A percentile compares a stretch with the other conserved stretches of the same genome.
Conservation (phyloP, 2,329 filamentous ascomycete genomes). For the Penicillium sclerotiorum region DNA sequence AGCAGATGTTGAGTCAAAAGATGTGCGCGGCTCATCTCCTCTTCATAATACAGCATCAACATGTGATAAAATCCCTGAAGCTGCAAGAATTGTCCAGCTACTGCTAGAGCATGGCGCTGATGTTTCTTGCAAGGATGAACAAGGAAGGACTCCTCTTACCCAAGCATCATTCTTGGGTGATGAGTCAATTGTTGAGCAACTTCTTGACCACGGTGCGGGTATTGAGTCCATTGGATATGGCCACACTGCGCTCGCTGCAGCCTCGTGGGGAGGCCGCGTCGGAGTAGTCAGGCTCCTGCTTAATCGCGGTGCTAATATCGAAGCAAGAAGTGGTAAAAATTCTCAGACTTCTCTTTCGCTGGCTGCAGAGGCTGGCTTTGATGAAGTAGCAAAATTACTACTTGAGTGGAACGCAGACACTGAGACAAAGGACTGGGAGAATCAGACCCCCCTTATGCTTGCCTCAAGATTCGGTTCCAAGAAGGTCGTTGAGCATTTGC, state of each 20-base stretch:
- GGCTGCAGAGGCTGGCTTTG: no score
- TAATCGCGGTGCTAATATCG: constrained; percentile 4
- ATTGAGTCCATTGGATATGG: neutral
- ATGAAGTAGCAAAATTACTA: no score
- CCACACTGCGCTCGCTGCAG: neutral
- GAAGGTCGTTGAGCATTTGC: no score
- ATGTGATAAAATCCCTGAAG: no score
- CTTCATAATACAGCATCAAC: neutral
- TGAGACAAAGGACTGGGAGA: no score
- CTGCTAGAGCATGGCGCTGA: neutral
- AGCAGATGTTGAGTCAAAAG: no score
- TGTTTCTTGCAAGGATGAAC: neutral
- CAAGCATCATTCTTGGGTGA: neutral
- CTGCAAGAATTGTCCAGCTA: neutral
- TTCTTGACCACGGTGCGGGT: neutral
- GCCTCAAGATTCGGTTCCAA: no score
- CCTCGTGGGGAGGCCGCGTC: neutral
- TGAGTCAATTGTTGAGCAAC: neutral
- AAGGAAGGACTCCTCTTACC: neutral
- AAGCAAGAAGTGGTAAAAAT: no score
- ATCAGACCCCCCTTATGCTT: no score
- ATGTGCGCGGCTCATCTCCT: neutral
- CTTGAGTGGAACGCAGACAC: no score
- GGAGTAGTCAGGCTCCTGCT: neutral
- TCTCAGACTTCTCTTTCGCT: no score